phyloP scores from a whole-genome alignment of 306 rosid genomes.

The Cajanus cajan region DNA sequence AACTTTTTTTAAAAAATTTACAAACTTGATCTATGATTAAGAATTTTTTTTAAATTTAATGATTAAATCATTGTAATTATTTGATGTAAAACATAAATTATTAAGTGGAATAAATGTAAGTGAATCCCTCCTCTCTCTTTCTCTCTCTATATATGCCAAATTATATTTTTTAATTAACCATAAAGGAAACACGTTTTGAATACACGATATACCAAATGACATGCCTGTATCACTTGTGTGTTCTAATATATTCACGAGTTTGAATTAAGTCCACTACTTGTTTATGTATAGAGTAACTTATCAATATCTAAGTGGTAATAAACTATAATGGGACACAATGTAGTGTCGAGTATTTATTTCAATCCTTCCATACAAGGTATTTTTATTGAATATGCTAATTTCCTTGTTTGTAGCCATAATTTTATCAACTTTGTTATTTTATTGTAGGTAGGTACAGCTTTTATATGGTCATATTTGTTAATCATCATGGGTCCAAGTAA shows the following conservation, averaged over 20 bases:
- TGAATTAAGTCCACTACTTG: neutral
- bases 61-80: too few species aligned
- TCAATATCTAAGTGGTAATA: neutral
- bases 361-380: neutral
- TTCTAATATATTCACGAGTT: neutral
- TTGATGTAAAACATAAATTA: too few species aligned
- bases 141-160: too few species aligned
- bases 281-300: neutral
- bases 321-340: neutral
- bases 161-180: neutral
- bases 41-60: too few species aligned
- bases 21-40: too few species aligned
- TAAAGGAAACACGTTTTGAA: neutral
- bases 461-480: conserved; percentile 1
- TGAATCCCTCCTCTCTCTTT: too few species aligned
- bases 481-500: neutral
- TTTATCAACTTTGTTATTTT: neutral
- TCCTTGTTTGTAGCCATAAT: neutral
- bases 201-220: neutral
- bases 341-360: neutral
- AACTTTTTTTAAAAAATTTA: too few species aligned
- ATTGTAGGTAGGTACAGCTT: conserved; percentile 12
- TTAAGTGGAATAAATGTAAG: too few species aligned
- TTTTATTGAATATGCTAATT: neutral
- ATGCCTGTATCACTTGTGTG: neutral